Evolutionary conservation across 176 grass and related monocot species (phyloP), one percentile per base, ranked within the genome.

Genomic region (Microstegium vimineum): DNA sequence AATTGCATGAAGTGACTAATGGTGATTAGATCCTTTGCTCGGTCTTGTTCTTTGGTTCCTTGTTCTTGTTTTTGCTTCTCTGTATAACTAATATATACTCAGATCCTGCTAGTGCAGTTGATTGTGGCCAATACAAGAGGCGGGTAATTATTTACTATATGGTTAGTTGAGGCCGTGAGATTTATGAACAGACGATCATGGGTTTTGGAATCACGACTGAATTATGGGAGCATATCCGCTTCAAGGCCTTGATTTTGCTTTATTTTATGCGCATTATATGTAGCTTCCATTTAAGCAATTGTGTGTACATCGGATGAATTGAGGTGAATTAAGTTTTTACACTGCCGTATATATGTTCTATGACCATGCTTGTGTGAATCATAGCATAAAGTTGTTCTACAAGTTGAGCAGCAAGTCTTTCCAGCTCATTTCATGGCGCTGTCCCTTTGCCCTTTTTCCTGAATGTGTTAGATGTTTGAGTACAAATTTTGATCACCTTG

Each of bases 31-130:
- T 52, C 66, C 40, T 74, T 74, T 74, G 23, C 35, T 75, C 20
- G 12, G 16, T 81, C 47, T 80, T 81, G 69, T 56, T 63, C 41
- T 69, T 83, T 42, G 67, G 67, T 71, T 71, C 68, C 68, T 42
- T 11, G 2, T 30, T 20, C 32, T 73, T 32, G 2, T 71, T 81
- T 17, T 43, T 76, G 12, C 18, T 40, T 42, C 0, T 18, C 52
- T 62, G 43, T 37, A 74, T 71, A 70, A 62, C 10, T 71, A 25
- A 38, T 8, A 43, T n/a, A n/a, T n/a, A n/a, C n/a, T n/a, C n/a
- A n/a, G n/a, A n/a, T n/a, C n/a, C 46, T 49, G 16, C 26, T 74
- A 43, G 69, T 57, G 43, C 46, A 17, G 81, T 81, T 74, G 23
- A 52, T 32, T 78, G 18, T 49, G 27, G 75, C 22, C 28, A 67